phyloP scores from a whole-genome alignment of 805 yeast genomes.

The Zygosaccharomyces rouxii region DNA sequence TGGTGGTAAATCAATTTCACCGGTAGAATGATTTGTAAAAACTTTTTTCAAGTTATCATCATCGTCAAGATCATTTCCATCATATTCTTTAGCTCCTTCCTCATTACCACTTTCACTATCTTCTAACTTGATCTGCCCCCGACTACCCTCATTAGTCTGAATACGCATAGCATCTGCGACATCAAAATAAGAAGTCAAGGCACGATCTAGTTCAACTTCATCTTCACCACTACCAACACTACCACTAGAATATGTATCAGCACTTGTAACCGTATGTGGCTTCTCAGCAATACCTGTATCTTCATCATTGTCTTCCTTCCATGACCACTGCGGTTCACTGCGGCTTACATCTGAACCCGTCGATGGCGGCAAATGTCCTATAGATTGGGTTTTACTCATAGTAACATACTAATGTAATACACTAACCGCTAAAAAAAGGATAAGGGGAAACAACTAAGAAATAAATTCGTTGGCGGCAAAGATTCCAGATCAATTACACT shows the following conservation, averaged over 20 bases:
- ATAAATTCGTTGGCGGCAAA: too few relatives aligned
- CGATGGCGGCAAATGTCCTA: too few relatives aligned
- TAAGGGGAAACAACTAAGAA: too few relatives aligned
- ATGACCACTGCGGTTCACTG: too few relatives aligned
- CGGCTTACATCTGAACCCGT: too few relatives aligned
- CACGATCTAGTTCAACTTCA: conserved; percentile 8
- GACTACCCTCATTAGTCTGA: conserved; percentile 11
- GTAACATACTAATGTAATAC: too few relatives aligned
- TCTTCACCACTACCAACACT: background rate
- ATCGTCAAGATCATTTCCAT: conserved; percentile 10
- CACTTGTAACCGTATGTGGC: background rate
- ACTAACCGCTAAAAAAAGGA: too few relatives aligned
- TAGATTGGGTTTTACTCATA: too few relatives aligned
- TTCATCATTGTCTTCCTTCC: too few relatives aligned
- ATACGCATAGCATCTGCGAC: conserved; percentile 32
- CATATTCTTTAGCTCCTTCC: background rate
- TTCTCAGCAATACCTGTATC: too few relatives aligned
- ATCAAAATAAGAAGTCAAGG: conserved; percentile 26
- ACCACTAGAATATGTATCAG: background rate
- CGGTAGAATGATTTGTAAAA: conserved; percentile 36
- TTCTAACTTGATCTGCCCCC: too few relatives aligned
- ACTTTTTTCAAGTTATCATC: conserved; percentile 27
- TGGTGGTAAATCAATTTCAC: conserved; percentile 40
- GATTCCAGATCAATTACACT: too few relatives aligned
- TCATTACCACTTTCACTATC: background rate